Evolutionary conservation across 139 green algal genomes (phyloP), one percentile per base, ranked within the genome.

Genomic region (Bryopsis sp.): DNA sequence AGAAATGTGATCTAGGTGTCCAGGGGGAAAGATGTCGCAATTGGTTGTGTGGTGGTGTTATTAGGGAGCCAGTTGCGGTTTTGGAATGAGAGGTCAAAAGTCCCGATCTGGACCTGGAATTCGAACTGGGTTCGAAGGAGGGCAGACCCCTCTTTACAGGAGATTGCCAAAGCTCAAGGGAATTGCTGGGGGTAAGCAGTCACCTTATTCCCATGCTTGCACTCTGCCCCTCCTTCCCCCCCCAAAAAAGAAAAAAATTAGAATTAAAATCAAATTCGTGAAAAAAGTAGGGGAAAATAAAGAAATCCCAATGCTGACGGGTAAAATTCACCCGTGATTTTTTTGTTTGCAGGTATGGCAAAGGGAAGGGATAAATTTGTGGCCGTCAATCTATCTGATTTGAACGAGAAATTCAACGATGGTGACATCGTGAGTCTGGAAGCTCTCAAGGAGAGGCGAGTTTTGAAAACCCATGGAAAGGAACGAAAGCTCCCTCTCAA

Each of bases 21-120:
- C 24, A 6, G 26, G 43, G 5, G 15, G 7, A 36, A 29, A 33
- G 7, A 29, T 37, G 39, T 46, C 39, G 6, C 31, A 71, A 36
- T 69, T 69, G 6, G 39, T 71, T 71, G 26, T 24, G 11, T 11
- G 35, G 37, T 71, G 59, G 7, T 58, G 2, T 39, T 43, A 36
- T 58, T 74, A 96, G 88, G 94, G 94, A 48, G 91, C 81, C 33
- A 95, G 81, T 46, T 96, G 88, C 74, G 94, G 94, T 69, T 96
- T 94, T 47, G 94, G 94, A 66, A 98, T 96, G 83, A 82, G 93
- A 37, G 94, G 94, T 19, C 94, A 99, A 76, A 99, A 99, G 78
- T 85, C 90, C 2, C 78, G 93, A 22, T 92, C 86, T 36, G 94
- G 94, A 50, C 73, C 80, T 31, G 78, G 85, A 61, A 81, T 82